Base-by-base conservation (phyloP, 2,329 filamentous ascomycete genomes). In the Chaetomium sp. region DNA sequence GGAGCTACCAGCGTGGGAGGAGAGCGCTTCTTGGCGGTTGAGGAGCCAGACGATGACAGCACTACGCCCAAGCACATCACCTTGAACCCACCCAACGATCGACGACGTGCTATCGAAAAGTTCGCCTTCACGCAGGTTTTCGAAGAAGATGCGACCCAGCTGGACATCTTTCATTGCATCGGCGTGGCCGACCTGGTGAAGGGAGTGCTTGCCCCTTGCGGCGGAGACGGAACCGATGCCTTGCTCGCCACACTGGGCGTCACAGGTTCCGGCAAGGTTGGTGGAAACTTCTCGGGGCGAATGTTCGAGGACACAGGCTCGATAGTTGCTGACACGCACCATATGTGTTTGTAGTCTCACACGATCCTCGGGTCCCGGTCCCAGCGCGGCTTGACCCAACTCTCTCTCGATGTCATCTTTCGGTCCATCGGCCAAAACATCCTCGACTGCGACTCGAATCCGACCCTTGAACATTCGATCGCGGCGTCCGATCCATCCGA, bases 91-190 rank as follows among this genome's bases (percentile, higher is more conserved):
- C 91, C 92, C 2, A 90, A 88, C 68, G 94, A 97, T 67, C 86
- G 94, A 63, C 91, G 94, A 70, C 87, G 93, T 54, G 93, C 93
- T 0, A 87, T 97, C 42, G 95, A 99, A 77, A 92, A 90, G 74
- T 99, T 98, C 75, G 91, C 89, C 1, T 99, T 99, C 74, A 99
- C 95, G 0, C 87, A 87, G 67, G 93, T 99, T 0, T 97, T 98
- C 71, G 90, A 96, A 71, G 93, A 98, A 74, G 83, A 90, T 72
- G 88, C 92, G 1, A 86, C 85, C 7, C 95, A 99, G 74, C 81
- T 95, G 31, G 92, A 97, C 72, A 79, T 99, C 10, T 97, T 99
- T 74, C 85, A 92, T 69, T 89, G 89, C 72, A 91, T 90, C 0
- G 89, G 90, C 27, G 86, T 97, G 53, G 80, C 90, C 16, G 83